phyloP scores from a whole-genome alignment of 1,284 basidiomycete genomes.

The Moesziomyces sp. region DNA sequence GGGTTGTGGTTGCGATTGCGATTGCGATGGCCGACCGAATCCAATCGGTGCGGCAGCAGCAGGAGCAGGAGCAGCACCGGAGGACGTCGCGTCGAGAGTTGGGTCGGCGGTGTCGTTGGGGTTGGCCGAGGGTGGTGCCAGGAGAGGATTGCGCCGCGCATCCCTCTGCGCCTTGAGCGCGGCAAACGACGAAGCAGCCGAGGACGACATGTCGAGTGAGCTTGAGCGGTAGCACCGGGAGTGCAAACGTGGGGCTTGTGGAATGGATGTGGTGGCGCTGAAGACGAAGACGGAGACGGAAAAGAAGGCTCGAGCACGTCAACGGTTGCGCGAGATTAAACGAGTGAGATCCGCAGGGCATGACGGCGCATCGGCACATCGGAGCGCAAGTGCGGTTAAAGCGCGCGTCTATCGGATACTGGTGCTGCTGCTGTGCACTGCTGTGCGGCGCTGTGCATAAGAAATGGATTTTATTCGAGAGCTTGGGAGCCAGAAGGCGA shows the following conservation, averaged over 20 bases:
- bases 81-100: background rate
- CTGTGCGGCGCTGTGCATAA: no score
- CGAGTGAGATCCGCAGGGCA: background rate
- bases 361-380: background rate
- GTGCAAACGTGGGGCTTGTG: no score
- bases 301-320: no score
- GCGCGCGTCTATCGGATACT: no score
- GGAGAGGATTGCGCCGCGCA: constrained; percentile 29
- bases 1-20: constrained; percentile 1
- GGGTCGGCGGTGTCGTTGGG: background rate
- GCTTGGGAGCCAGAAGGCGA: no score
- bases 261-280: no score
- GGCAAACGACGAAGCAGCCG: constrained; percentile 29
- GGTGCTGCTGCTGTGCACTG: no score
- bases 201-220: background rate
- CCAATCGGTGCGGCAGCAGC: constrained; percentile 10
- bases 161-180: constrained; percentile 44
- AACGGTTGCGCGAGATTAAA: no score
- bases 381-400: no score
- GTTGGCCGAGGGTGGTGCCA: background rate
- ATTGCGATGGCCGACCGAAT: background rate
- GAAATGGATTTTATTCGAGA: no score
- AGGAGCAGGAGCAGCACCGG: background rate
- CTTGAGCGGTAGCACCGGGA: no score
- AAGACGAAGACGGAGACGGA: no score